These are phyloP conservation scores for Lentinula boryana DNA, from an alignment of 768 basidiomycete genomes.

Conservation along the genomic window DNA sequence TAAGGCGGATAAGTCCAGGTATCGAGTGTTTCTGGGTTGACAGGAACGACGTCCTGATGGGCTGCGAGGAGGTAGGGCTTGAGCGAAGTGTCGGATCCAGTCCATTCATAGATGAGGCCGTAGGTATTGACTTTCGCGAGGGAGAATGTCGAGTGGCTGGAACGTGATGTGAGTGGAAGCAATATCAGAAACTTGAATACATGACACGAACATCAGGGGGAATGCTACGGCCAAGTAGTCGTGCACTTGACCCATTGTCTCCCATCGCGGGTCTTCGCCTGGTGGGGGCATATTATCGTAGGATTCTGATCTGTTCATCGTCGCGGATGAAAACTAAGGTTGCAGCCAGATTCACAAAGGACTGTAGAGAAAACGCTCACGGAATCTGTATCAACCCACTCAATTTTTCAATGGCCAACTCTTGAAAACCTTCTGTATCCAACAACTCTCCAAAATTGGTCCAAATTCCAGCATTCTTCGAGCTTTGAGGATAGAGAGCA, in stretches of 20 bases:
- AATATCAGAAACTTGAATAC: neutral
- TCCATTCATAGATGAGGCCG: conserved; percentile 68
- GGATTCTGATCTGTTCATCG: conserved; percentile 37
- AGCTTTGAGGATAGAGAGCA: conserved; percentile 22
- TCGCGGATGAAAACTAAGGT: neutral
- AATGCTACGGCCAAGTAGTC: conserved; percentile 32
- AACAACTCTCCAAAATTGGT: conserved; percentile 21
- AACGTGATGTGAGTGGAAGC: neutral
- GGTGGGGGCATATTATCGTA: conserved; percentile 43
- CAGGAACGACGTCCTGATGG: conserved; percentile 57
- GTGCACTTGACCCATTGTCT: conserved; percentile 32
- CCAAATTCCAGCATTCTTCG: conserved; percentile 26
- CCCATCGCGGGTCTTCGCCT: conserved; percentile 44
- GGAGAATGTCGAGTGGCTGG: conserved; percentile 48
- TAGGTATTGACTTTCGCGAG: conserved; percentile 74
- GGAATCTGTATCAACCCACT: conserved; percentile 31
- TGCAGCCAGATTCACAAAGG: neutral
- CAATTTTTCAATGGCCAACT: conserved; percentile 28
- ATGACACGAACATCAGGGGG: conserved; percentile 53
- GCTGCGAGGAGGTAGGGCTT: conserved; percentile 64
- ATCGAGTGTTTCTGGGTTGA: conserved; percentile 34
- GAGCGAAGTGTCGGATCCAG: conserved; percentile 50
- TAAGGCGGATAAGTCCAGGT: conserved; percentile 45
- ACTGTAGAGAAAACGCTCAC: conserved; percentile 18
- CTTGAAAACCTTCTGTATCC: conserved; percentile 27